A percentile compares a stretch with the other conserved stretches of the same genome.
Evolutionary conservation across 148 eudicot species (phyloP).

Genomic region (Silene conica): DNA sequence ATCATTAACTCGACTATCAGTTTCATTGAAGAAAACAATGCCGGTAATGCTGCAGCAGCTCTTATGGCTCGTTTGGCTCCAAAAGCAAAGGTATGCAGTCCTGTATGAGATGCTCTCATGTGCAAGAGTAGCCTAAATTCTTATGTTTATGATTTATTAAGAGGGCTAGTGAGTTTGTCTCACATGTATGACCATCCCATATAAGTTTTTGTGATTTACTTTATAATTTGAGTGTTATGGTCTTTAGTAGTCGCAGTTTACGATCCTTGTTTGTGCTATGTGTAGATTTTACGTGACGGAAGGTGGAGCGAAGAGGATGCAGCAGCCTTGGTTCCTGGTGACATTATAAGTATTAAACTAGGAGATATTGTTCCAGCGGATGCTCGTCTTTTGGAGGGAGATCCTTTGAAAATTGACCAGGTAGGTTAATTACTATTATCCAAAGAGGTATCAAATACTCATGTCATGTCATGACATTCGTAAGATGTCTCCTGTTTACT

Average conservation of each 20-base stretch:
- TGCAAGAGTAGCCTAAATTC: background rate
- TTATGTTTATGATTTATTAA: too few relatives aligned
- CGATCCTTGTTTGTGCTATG: slow-evolving; percentile 8
- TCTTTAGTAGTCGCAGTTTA: background rate
- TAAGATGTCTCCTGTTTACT: slow-evolving; percentile 11
- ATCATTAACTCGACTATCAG: slow-evolving; percentile 95
- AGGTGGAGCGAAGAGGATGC: slow-evolving; percentile 97
- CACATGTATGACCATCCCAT: too few relatives aligned
- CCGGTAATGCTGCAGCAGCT: slow-evolving; percentile 99
- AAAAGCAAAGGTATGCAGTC: slow-evolving; percentile 74
- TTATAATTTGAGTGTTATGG: background rate
- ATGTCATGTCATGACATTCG: background rate
- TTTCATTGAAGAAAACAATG: slow-evolving; percentile 96
- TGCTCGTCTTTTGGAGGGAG: slow-evolving; percentile 96
- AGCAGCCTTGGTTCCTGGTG: slow-evolving; percentile 84
- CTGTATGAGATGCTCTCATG: background rate
- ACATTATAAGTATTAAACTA: slow-evolving; percentile 78
- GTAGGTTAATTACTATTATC: slow-evolving; percentile 27
- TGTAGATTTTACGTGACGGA: slow-evolving; percentile 83
- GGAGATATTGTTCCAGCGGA: slow-evolving; percentile 98
- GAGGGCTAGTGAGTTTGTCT: too few relatives aligned
- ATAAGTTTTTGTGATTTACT: background rate
- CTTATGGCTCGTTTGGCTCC: slow-evolving; percentile 99
- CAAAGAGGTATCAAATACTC: background rate
- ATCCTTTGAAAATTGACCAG: slow-evolving; percentile 97